Conservation (phyloP, 495 filamentous ascomycete genomes). For the Peziza echinospora region DNA sequence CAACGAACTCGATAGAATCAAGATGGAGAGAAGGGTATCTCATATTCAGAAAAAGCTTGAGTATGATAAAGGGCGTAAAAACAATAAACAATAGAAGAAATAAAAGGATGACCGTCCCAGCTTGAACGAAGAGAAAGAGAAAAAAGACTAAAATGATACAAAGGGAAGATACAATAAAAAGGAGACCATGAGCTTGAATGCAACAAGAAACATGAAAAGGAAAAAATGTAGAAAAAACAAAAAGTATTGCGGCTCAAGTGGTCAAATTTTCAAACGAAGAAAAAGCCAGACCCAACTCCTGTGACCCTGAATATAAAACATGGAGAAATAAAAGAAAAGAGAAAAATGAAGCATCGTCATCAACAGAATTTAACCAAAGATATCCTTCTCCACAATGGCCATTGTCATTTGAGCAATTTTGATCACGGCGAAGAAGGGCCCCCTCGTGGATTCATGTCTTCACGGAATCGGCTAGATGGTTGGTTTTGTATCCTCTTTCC, state of each 20-base stretch:
- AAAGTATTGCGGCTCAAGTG: background rate
- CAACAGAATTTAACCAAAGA: background rate
- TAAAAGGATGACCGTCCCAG: background rate
- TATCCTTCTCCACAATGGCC: background rate
- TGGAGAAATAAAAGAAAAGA: background rate
- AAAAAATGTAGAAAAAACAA: background rate
- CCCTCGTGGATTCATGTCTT: constrained; percentile 13
- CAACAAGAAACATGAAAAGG: background rate
- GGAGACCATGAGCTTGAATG: too few species aligned
- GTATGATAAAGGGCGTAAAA: too few species aligned
- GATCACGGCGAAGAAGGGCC: constrained; percentile 1
- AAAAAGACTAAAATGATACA: background rate
- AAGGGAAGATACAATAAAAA: background rate
- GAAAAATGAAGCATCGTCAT: background rate
- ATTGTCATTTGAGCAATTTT: background rate
- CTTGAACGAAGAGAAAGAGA: background rate
- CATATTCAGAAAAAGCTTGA: too few species aligned
- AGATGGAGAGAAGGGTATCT: too few species aligned
- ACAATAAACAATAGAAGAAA: too few species aligned
- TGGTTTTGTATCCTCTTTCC: constrained; percentile 12
- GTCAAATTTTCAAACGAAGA: background rate
- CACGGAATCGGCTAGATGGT: constrained; percentile 13
- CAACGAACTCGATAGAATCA: too few species aligned
- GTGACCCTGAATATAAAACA: background rate
- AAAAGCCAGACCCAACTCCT: background rate